These are phyloP conservation scores for Dispira simplex DNA, from an alignment of 192 early-diverging fungal species.

Conservation along the genomic window DNA sequence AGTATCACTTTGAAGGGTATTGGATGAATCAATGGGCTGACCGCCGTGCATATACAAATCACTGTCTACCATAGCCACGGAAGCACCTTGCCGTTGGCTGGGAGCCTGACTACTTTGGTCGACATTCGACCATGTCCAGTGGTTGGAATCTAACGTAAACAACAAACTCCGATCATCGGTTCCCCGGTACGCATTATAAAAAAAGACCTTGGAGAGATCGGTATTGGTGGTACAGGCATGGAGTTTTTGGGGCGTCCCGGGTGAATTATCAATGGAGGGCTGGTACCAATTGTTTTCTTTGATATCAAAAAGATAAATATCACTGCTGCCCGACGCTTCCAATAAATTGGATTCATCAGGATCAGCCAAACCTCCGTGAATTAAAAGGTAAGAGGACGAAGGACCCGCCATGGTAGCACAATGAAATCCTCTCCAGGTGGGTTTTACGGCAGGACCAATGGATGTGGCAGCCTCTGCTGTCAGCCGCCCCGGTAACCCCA, in stretches of 20 bases:
- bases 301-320: conserved; percentile 23
- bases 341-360: conserved; percentile 18
- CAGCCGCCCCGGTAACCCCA: background rate
- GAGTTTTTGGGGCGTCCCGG: conserved; percentile 19
- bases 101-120: conserved; percentile 17
- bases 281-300: conserved; percentile 24
- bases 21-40: conserved; percentile 16
- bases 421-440: conserved; percentile 1
- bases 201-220: conserved; percentile 17
- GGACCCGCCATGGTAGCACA: conserved; percentile 2
- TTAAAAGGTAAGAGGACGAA: conserved; percentile 9
- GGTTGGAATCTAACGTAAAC: conserved; percentile 24
- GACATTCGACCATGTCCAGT: conserved; percentile 31
- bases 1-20: conserved; percentile 15
- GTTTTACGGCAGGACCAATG: background rate
- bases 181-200: conserved; percentile 16
- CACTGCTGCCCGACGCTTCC: conserved; percentile 13
- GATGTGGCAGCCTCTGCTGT: background rate
- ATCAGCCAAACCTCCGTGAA: conserved; percentile 27
- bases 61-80: conserved; percentile 14
- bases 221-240: conserved; percentile 26
- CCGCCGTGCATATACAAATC: conserved; percentile 32
- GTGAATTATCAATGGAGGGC: conserved; percentile 23
- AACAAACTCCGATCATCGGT: conserved; percentile 17
- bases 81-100: conserved; percentile 23